phyloP scores from a whole-genome alignment of 2,329 filamentous ascomycete genomes.

The Penicillium hordei region DNA sequence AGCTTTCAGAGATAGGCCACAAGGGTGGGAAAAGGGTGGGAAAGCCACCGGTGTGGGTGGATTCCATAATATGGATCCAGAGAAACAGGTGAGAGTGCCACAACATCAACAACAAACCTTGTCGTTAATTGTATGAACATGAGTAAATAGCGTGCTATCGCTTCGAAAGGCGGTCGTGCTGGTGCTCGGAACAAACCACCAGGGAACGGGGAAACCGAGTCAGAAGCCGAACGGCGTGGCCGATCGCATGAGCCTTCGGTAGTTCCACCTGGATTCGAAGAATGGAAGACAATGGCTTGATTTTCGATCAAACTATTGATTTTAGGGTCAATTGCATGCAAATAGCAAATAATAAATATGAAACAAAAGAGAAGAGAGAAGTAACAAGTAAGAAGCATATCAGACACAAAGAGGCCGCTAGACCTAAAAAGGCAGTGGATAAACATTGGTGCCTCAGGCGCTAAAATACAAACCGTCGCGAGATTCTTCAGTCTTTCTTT shows the following conservation, averaged over 20 bases:
- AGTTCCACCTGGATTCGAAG: constrained; percentile 23
- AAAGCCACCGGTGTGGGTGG: constrained; percentile 28
- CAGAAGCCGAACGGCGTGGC: constrained; percentile 5
- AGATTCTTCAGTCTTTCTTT: constrained; percentile 8
- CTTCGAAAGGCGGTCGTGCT: constrained; percentile 29
- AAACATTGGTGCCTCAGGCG: constrained; percentile 25
- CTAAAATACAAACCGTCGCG: constrained; percentile 1
- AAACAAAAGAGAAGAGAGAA: background rate
- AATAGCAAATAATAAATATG: background rate
- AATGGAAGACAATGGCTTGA: constrained; percentile 20
- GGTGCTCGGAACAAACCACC: background rate
- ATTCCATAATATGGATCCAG: constrained; percentile 30
- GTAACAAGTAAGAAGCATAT: background rate
- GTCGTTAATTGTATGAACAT: background rate
- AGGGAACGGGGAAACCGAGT: constrained; percentile 9
- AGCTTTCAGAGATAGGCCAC: constrained; percentile 27
- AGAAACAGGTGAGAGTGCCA: constrained; percentile 28
- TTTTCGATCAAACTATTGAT: background rate
- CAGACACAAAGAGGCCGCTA: constrained; percentile 8
- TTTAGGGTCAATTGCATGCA: background rate
- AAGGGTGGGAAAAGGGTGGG: constrained; percentile 32
- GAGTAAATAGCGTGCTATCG: constrained; percentile 23
- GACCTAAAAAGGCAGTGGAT: constrained; percentile 17
- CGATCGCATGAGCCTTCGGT: constrained; percentile 19
- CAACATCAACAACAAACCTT: background rate